These are phyloP conservation scores for Thelephora terrestris DNA, from an alignment of 1,284 basidiomycete genomes.

Conservation along the genomic window DNA sequence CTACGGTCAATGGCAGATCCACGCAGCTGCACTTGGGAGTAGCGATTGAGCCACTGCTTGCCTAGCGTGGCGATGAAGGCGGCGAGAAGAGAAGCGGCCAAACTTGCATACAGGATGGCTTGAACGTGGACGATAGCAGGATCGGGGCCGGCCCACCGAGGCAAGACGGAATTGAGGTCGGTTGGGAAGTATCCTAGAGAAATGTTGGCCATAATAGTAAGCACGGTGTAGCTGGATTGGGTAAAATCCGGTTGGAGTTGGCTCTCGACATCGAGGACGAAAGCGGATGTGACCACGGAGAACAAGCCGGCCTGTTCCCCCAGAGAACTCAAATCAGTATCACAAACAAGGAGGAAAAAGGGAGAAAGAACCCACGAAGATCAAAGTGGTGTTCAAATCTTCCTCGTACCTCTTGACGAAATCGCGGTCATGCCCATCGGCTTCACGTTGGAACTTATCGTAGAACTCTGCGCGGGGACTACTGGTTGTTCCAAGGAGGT, in stretches of 20 bases:
- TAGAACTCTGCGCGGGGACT: not conserved
- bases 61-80: too few relatives aligned
- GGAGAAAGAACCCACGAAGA: constrained; percentile 1
- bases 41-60: too few relatives aligned
- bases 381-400: too few relatives aligned
- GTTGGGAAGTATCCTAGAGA: not conserved
- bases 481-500: too few relatives aligned
- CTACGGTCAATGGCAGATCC: not conserved
- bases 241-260: constrained; percentile 4
- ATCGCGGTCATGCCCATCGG: not conserved
- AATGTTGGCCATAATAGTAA: not conserved
- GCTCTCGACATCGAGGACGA: constrained; percentile 6
- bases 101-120: too few relatives aligned
- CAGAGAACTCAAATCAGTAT: not conserved
- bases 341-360: not conserved
- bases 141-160: too few relatives aligned
- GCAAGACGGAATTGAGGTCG: too few relatives aligned
- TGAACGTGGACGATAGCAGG: too few relatives aligned
- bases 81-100: too few relatives aligned
- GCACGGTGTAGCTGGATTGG: not conserved
- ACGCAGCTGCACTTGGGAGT: not conserved
- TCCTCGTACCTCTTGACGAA: constrained; percentile 2
- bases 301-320: too few relatives aligned
- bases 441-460: not conserved
- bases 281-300: constrained; percentile 7